phyloP scores from a whole-genome alignment of 345 rosid genomes.

The Eucalyptus rudis region DNA sequence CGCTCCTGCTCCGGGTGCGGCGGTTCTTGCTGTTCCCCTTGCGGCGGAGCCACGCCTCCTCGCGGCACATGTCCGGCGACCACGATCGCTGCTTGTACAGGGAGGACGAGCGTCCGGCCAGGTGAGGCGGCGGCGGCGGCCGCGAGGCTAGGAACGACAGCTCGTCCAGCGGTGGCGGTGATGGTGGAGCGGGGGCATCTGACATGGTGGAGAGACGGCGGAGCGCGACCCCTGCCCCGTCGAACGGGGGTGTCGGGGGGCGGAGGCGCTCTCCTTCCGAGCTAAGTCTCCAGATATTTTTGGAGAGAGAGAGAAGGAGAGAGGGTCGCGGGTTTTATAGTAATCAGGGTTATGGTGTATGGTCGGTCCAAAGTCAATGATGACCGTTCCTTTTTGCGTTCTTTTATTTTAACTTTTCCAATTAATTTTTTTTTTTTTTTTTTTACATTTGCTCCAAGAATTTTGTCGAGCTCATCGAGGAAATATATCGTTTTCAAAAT shows the following conservation, averaged over 20 bases:
- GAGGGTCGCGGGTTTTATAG: not conserved
- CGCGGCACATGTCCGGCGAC: conserved; percentile 81
- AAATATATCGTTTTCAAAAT: not conserved
- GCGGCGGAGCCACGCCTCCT: conserved; percentile 81
- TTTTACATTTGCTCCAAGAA: not conserved
- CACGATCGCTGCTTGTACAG: conserved; percentile 71
- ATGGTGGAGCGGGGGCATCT: not conserved
- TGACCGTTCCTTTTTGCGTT: not conserved
- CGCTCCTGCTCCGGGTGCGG: conserved; percentile 52
- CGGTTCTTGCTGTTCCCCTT: conserved; percentile 27
- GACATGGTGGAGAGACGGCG: not conserved
- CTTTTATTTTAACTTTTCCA: not conserved
- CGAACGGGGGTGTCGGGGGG: not conserved
- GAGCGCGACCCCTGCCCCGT: not conserved
- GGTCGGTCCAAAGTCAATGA: not conserved
- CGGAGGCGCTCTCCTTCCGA: not conserved
- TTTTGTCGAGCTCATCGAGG: not conserved
- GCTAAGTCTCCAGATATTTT: not conserved
- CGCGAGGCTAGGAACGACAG: not conserved
- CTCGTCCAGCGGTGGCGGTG: not conserved
- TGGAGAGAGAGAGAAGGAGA: not conserved
- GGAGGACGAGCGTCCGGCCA: conserved; percentile 1
- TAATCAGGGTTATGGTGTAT: not conserved
- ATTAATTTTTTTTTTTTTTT: no score
- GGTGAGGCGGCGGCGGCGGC: not conserved